Conservation (phyloP, 495 filamentous ascomycete species). For the Apodospora peruviana region DNA sequence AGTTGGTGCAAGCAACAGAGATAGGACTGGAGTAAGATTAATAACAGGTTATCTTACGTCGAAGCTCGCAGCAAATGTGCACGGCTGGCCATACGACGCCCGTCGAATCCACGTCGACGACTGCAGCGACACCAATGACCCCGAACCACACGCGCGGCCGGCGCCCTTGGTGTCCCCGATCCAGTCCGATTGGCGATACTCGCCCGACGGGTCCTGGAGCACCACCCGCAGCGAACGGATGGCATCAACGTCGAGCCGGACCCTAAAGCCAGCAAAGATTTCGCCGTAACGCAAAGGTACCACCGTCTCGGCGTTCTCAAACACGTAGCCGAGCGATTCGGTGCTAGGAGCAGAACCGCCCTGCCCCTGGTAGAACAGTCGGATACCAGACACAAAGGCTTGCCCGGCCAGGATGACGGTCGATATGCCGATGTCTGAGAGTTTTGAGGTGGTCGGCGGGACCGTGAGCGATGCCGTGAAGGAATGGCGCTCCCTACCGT, state of each 20-base stretch:
- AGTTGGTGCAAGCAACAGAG: too few species aligned
- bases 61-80: conserved; percentile 8
- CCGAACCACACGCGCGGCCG: neutral
- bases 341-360: too few species aligned
- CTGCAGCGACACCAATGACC: neutral
- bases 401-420: conserved; percentile 6
- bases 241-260: conserved; percentile 2
- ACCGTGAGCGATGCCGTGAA: conserved; percentile 7
- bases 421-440: conserved; percentile 5
- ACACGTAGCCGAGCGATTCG: conserved; percentile 4
- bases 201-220: neutral
- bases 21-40: too few species aligned
- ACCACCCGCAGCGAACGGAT: conserved; percentile 7
- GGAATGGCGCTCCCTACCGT: conserved; percentile 1
- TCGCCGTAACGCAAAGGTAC: conserved; percentile 6
- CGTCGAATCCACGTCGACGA: neutral
- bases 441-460: neutral
- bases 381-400: conserved; percentile 8
- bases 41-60: conserved; percentile 8
- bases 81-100: neutral
- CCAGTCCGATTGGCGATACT: conserved; percentile 1
- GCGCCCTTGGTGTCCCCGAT: conserved; percentile 6
- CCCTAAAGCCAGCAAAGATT: conserved; percentile 1
- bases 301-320: conserved; percentile 3
- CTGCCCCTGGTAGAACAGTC: neutral